These are phyloP conservation scores for Thinopyrum elongatum DNA, from an alignment of 176 grass and related monocot genomes.

Conservation along the genomic window DNA sequence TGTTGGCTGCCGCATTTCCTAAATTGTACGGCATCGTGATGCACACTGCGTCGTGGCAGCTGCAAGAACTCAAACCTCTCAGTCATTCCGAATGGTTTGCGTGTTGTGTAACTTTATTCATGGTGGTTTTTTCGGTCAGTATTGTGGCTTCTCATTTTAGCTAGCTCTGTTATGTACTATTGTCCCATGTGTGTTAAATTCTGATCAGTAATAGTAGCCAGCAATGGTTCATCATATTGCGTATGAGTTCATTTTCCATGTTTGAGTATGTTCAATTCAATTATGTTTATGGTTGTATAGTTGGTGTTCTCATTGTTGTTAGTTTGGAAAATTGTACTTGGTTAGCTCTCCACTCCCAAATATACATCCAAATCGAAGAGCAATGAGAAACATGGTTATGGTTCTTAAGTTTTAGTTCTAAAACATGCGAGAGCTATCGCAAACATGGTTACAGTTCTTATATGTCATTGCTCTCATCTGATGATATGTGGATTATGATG, in stretches of 20 bases:
- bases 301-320: not conserved
- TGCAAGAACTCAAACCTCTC: conserved; percentile 33
- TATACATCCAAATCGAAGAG: not conserved
- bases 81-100: conserved; percentile 56
- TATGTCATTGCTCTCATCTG: not conserved
- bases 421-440: not conserved
- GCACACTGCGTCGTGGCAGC: conserved; percentile 55
- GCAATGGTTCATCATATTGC: conserved; percentile 41
- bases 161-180: conserved; percentile 55
- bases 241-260: not conserved
- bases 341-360: not conserved
- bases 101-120: conserved; percentile 59
- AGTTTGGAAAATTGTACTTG: not conserved
- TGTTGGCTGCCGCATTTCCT: conserved; percentile 36
- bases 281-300: conserved; percentile 1
- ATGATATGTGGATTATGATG: not conserved
- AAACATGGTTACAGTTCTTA: not conserved
- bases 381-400: not conserved
- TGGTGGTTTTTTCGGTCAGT: conserved; percentile 46
- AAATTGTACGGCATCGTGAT: conserved; percentile 32
- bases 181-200: conserved; percentile 43
- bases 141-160: conserved; percentile 59
- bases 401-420: not conserved
- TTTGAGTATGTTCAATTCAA: not conserved
- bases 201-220: conserved; percentile 57